Evolutionary conservation across 1,139 yeast species (phyloP).

Genomic region (Saccharomycopsis hybrid): DNA sequence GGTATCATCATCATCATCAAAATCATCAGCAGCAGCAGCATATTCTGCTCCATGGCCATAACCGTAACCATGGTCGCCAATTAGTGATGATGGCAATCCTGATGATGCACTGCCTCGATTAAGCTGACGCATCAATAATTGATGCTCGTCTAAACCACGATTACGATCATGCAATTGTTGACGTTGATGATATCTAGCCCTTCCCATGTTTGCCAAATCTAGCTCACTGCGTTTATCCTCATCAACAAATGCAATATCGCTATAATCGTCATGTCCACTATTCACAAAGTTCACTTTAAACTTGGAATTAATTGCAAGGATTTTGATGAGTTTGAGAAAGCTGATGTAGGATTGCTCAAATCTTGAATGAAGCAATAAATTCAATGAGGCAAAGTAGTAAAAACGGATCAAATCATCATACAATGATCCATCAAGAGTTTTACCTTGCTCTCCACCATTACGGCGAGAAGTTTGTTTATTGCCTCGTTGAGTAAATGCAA

Average conservation of each 20-base stretch:
- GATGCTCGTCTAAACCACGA: too few relatives aligned
- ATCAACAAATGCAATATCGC: neutral
- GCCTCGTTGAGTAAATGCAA: neutral
- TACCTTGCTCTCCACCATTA: neutral
- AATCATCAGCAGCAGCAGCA: too few relatives aligned
- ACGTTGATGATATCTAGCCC: neutral
- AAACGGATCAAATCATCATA: slow-evolving; percentile 18
- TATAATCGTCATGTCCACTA: too few relatives aligned
- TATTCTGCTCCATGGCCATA: too few relatives aligned
- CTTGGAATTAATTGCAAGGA: slow-evolving; percentile 12
- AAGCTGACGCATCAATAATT: too few relatives aligned
- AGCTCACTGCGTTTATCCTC: neutral
- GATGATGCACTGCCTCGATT: too few relatives aligned
- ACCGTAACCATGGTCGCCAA: too few relatives aligned
- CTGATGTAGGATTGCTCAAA: slow-evolving; percentile 24
- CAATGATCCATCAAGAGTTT: neutral
- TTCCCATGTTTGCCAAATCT: neutral
- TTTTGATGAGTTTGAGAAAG: slow-evolving; percentile 18
- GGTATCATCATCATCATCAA: too few relatives aligned
- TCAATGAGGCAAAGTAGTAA: slow-evolving; percentile 7
- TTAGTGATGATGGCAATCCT: too few relatives aligned
- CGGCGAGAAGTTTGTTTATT: neutral
- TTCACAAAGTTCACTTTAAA: neutral
- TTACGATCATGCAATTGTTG: too few relatives aligned
- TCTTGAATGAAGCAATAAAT: neutral